Base-by-base conservation (phyloP, 1,139 yeast species). In the Protomyces inundatus region DNA sequence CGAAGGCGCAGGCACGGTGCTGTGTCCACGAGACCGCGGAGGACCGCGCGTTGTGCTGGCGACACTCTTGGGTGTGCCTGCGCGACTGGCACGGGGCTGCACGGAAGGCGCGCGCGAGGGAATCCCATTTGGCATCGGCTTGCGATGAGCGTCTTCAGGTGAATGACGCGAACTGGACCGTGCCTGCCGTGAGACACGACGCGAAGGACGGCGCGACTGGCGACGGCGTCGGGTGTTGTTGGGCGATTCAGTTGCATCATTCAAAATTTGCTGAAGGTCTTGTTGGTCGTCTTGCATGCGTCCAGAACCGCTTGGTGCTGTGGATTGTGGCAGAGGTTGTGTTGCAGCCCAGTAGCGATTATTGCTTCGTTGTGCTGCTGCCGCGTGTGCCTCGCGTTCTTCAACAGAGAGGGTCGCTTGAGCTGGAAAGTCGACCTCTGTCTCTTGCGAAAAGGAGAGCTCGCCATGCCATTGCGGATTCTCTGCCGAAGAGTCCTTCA, bases 391-490 rank as follows among this genome's bases (percentile, higher is more conserved):
- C 10, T 52, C 35, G 10, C 32, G 10, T 5, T 58, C 56, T 10
- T 14, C 12, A 34, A 39, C 55, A 14, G 35, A 32, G 23, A 40
- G 39, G 4, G 55, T 9, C 23, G 23, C 2, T 23, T 23, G 23
- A n/a, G 10, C 32, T 12, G 30, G 42, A 9, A n/a, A 10, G n/a
- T 52, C 45, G n/a, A 45, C 55, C 23, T 58, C 56, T 5, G 52
- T 39, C 6, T 32, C 16, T 16, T 51, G 55, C 9, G 55, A 23
- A 42, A 58, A 58, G 16, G 56, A 58, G 33, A 58, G 23, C 6
- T 52, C 54, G 14, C 39, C 42, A 33, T 51, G 56, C 62, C 62
- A 58, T 34, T 51, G 32, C 42, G 61, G 34, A 4, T 55, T 45
- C n/a, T 35, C 34, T 37, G 46, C 12, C 1, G 55, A 32, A 10